A percentile compares a stretch with the other conserved stretches of the same genome.
These are phyloP conservation scores for Medicago lupulina DNA, from an alignment of 306 rosid species.

Conservation along the genomic window DNA sequence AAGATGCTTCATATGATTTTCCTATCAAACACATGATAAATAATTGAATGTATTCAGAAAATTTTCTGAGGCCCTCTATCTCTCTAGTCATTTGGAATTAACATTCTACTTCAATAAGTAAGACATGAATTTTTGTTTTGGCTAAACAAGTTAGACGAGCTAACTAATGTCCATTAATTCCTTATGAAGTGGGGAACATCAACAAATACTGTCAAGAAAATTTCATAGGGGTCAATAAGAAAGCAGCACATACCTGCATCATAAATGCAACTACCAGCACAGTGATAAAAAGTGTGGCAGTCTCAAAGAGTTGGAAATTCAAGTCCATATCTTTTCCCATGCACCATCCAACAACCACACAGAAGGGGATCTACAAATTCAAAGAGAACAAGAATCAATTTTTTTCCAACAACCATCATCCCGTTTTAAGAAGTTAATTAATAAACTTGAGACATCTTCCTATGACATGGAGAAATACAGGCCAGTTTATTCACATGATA, in stretches of 20 bases:
- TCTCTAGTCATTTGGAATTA: constrained; percentile 14
- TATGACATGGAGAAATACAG: constrained; percentile 25
- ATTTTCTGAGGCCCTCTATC: neutral
- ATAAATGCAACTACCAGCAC: constrained; percentile 93
- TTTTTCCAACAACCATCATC: constrained; percentile 3
- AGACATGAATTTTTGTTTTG: constrained; percentile 6
- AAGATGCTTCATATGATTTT: constrained; percentile 9
- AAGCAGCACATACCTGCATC: constrained; percentile 76
- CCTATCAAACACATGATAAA: constrained; percentile 2
- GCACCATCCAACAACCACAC: constrained; percentile 94
- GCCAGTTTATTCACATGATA: neutral
- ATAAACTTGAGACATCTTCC: constrained; percentile 29
- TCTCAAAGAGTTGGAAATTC: constrained; percentile 94
- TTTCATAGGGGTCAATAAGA: neutral
- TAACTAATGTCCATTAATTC: neutral
- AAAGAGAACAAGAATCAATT: constrained; percentile 44
- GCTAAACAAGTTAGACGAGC: neutral
- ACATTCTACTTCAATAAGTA: neutral
- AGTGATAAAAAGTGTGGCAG: constrained; percentile 87
- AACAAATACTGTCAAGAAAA: constrained; percentile 26
- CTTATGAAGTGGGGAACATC: neutral
- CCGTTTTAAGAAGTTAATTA: neutral
- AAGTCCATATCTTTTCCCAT: constrained; percentile 92
- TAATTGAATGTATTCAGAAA: neutral
- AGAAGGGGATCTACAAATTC: constrained; percentile 76